Evolutionary conservation across 73 alveolate species (phyloP).

Genomic region (Paramecium sonneborni): DNA sequence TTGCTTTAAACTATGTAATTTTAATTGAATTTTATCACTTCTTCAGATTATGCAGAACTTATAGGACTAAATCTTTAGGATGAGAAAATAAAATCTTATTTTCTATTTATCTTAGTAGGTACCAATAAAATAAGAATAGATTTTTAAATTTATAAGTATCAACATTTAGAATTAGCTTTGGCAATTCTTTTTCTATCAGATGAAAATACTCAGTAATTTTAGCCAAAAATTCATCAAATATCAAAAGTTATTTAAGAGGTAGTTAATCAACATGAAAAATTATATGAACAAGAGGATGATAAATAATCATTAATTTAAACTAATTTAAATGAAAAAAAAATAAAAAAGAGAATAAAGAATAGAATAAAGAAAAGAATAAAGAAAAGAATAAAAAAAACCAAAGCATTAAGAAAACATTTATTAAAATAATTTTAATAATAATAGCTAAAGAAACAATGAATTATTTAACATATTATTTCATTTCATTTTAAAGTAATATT

Average conservation of each 20-base stretch:
- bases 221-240: neutral
- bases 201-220: neutral
- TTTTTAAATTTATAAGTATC: neutral
- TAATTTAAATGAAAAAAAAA: neutral
- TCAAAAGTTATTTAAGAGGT: neutral
- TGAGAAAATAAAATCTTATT: neutral
- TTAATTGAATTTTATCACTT: constrained; percentile 4
- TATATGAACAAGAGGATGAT: neutral
- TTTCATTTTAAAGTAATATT: neutral
- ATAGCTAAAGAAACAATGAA: neutral
- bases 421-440: neutral
- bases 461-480: neutral
- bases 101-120: constrained; percentile 14
- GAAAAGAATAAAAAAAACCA: neutral
- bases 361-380: no score
- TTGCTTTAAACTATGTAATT: neutral
- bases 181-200: neutral
- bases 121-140: neutral
- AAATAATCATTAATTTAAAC: neutral
- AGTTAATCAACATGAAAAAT: neutral
- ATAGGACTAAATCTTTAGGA: neutral
- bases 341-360: no score
- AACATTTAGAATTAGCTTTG: constrained; percentile 26
- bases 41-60: neutral
- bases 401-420: neutral